A percentile compares a stretch with the other conserved stretches of the same genome.
phyloP scores from a whole-genome alignment of 208 protist genomes.

The Acanthamoeba sp. region DNA sequence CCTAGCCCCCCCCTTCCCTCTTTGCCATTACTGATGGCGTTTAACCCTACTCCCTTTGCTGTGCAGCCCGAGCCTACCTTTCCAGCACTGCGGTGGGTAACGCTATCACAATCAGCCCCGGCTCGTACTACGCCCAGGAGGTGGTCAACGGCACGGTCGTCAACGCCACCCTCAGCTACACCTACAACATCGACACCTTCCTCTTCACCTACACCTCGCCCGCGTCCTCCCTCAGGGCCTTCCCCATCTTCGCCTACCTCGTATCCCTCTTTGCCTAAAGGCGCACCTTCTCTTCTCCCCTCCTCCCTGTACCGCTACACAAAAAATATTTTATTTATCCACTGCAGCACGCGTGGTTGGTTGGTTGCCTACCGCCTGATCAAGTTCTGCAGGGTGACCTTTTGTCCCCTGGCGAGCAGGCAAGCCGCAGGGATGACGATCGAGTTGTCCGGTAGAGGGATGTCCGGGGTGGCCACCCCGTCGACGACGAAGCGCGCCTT shows the following conservation, averaged over 20 bases:
- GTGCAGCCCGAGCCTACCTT: background rate
- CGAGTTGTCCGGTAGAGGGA: background rate
- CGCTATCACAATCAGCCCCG: background rate
- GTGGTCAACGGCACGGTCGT: background rate
- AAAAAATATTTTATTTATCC: background rate
- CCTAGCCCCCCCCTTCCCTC: background rate
- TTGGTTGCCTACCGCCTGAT: background rate
- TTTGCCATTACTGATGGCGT: too few species aligned
- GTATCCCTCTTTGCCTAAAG: background rate
- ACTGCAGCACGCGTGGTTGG: too few species aligned
- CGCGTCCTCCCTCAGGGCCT: slow-evolving; percentile 1
- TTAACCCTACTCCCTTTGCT: too few species aligned
- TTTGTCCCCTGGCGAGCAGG: background rate
- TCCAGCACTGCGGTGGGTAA: background rate
- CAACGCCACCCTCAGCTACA: background rate
- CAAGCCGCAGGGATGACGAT: background rate
- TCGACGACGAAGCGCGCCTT: background rate
- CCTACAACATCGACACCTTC: background rate
- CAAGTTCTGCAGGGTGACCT: background rate
- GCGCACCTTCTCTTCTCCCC: background rate
- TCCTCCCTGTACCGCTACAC: background rate
- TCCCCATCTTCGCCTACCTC: background rate
- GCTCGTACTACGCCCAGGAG: background rate
- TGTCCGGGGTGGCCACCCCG: background rate
- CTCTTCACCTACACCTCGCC: background rate